phyloP scores from a whole-genome alignment of 495 filamentous ascomycete genomes.

The Aspergillus ostianus region DNA sequence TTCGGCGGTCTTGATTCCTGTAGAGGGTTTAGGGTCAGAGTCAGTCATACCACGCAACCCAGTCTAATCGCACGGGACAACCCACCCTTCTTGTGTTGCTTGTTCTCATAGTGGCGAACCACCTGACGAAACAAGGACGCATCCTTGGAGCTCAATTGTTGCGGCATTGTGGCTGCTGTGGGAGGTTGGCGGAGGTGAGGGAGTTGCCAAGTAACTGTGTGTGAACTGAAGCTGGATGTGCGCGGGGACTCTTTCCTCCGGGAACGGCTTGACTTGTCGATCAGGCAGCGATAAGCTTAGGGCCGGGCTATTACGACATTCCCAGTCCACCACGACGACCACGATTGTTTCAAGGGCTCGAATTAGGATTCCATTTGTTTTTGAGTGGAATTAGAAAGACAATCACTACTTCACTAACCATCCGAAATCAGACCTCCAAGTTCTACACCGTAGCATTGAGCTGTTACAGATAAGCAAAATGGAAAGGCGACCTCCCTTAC shows the following conservation, averaged over 20 bases:
- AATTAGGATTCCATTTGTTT: no score
- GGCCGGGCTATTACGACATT: slow-evolving; percentile 9
- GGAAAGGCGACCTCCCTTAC: neutral
- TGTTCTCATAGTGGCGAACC: slow-evolving; percentile 92
- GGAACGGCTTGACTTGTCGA: slow-evolving; percentile 7
- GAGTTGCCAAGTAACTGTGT: slow-evolving; percentile 28
- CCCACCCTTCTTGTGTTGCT: slow-evolving; percentile 93
- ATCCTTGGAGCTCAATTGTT: slow-evolving; percentile 87
- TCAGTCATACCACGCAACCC: slow-evolving; percentile 1
- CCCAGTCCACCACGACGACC: neutral
- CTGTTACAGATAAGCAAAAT: no score
- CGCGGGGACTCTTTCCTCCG: slow-evolving; percentile 32
- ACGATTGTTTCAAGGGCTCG: no score
- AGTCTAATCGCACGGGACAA: no score
- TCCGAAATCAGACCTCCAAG: no score
- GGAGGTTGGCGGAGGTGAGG: slow-evolving; percentile 26
- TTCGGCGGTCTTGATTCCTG: slow-evolving; percentile 86
- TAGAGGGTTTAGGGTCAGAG: slow-evolving; percentile 19
- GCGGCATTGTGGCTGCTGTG: slow-evolving; percentile 61
- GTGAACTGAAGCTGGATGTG: slow-evolving; percentile 40
- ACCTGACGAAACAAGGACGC: slow-evolving; percentile 88
- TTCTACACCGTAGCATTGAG: no score
- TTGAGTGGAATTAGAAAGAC: no score
- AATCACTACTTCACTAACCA: no score
- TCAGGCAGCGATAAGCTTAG: slow-evolving; percentile 25